Evolutionary conservation across 179 eudicot genomes (phyloP).

Genomic region (Dionaea muscipula): DNA sequence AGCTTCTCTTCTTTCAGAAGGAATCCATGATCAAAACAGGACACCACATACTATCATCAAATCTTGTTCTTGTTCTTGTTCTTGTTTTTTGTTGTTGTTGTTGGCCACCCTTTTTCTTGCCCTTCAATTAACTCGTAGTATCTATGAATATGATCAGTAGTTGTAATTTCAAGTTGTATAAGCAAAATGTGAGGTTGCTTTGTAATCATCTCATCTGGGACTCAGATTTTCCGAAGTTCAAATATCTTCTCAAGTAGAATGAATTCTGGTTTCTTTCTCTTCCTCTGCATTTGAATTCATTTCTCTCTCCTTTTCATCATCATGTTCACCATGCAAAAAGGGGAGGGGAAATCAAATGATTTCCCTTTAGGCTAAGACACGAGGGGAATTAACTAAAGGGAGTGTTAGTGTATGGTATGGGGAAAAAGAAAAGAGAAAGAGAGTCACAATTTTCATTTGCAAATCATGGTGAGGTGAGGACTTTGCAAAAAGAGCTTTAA

Average conservation of each 20-base stretch:
- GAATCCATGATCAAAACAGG: conserved; percentile 22
- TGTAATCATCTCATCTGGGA: not conserved
- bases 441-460: conserved; percentile 16
- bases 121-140: no score
- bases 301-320: not conserved
- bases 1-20: conserved; percentile 31
- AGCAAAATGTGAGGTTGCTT: not conserved
- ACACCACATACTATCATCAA: not conserved
- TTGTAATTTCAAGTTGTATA: not conserved
- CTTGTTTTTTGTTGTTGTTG: not conserved
- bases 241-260: no score
- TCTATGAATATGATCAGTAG: not conserved
- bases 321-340: conserved; percentile 9
- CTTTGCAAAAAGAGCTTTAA: conserved; percentile 20
- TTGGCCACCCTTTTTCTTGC: no score
- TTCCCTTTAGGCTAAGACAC: conserved; percentile 18
- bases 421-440: conserved; percentile 6
- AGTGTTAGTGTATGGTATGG: no score
- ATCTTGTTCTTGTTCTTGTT: not conserved
- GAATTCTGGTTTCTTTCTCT: no score
- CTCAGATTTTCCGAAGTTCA: no score
- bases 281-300: no score
- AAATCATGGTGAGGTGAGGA: conserved; percentile 8
- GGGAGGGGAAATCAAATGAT: conserved; percentile 8
- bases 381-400: conserved; percentile 13